Evolutionary conservation across 208 protist species (phyloP), one percentile per base, ranked within the genome.

Genomic region (Leishmania major): DNA sequence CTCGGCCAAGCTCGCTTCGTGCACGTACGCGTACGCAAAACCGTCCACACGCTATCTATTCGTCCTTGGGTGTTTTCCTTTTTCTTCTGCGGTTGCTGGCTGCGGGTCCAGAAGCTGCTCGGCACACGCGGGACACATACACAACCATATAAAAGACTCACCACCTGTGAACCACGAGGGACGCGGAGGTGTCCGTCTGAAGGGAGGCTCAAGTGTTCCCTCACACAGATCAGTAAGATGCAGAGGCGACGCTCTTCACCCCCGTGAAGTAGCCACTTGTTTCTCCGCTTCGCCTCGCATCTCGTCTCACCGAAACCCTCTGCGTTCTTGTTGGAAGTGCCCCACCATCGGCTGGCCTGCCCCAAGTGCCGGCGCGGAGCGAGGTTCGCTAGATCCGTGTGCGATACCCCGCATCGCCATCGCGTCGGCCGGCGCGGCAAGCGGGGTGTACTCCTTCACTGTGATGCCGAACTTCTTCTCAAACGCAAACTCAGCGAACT

Each of bases 401-500:
- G 77, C 81, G 25, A 93, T 77, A 25, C 87, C 85, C 49, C 87
- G 87, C 77, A 94, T 89, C n/a, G 87, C 86, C 69, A 94, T 89
- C 80, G 93, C 87, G 79, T 95, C 94, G 40, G 87, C 83, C 47
- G 89, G 81, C 47, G 87, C 87, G 35, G 92, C 88, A 31, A 97
- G 81, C 17, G 92, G 90, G 70, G 90, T 84, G 84, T 97, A 94
- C 79, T 95, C 90, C 71, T 96, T 90, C 67, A 97, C 80, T 3
- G 85, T 93, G 57, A 97, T 86, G 45, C 92, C 93, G 73, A 94
- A 90, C 59, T 86, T 91, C 79, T 94, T 93, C 84, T 98, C 93
- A 67, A 89, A 96, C n/a, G 95, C 95, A 83, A 97, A 98, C 85
- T 97, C 92, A 77, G 93, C 91, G 82, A 98, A 98, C 75, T 98